These are phyloP conservation scores for Terana coerulea DNA, from an alignment of 768 basidiomycete genomes.

Conservation along the genomic window DNA sequence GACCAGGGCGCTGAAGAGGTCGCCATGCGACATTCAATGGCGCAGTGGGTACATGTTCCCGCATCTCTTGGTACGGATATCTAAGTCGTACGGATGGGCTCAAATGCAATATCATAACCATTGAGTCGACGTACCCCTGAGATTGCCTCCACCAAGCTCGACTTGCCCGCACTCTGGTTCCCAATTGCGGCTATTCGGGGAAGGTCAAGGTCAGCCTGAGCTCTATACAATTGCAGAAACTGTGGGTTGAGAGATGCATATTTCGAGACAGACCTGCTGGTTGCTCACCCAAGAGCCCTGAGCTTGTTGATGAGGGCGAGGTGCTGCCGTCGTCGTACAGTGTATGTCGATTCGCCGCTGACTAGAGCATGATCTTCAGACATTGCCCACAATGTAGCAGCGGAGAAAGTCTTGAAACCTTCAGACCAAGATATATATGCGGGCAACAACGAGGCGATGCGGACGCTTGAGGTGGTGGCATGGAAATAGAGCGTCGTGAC, in stretches of 20 bases:
- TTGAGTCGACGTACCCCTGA: constrained; percentile 33
- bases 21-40: constrained; percentile 34
- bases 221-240: constrained; percentile 20
- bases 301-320: constrained; percentile 15
- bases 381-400: no score
- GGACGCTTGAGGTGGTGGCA: no score
- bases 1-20: constrained; percentile 16
- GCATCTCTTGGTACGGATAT: constrained; percentile 19
- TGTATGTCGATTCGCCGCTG: constrained; percentile 15
- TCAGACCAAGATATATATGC: no score
- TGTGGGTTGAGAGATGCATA: background rate
- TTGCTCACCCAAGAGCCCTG: constrained; percentile 24
- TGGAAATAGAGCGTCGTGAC: no score
- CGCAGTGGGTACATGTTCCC: constrained; percentile 44
- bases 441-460: no score
- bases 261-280: background rate
- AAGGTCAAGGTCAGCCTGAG: constrained; percentile 43
- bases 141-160: constrained; percentile 47
- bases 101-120: background rate
- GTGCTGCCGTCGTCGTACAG: constrained; percentile 12
- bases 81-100: constrained; percentile 1
- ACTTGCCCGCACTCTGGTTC: constrained; percentile 49
- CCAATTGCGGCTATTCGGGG: constrained; percentile 50
- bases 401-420: no score
- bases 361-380: no score